Conservation (phyloP, 176 grass and related monocot species). For the Avena atlantica region DNA sequence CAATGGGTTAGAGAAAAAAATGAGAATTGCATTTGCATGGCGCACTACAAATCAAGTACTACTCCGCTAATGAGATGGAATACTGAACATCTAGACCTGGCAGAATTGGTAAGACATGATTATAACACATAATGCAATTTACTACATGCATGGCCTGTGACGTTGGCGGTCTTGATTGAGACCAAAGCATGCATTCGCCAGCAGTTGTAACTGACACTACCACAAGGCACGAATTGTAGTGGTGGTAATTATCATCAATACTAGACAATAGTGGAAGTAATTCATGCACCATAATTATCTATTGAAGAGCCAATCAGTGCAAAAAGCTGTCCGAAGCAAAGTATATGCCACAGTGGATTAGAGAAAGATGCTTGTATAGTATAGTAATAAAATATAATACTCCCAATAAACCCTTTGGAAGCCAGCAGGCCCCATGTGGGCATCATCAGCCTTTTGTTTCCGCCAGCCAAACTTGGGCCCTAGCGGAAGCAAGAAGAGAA, state of each 20-base stretch:
- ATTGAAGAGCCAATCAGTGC: neutral
- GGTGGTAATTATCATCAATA: too few species aligned
- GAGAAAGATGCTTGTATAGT: neutral
- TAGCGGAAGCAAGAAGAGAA: neutral
- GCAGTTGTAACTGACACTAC: neutral
- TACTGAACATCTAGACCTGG: too few species aligned
- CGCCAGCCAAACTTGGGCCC: slow-evolving; percentile 11
- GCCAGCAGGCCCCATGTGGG: slow-evolving; percentile 34
- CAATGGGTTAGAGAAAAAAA: neutral
- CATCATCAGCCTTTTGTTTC: slow-evolving; percentile 8
- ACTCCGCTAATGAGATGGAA: too few species aligned
- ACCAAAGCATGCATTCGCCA: neutral
- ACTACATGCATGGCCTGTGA: neutral
- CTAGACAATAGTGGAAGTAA: neutral
- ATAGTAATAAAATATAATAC: neutral
- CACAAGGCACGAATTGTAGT: too few species aligned
- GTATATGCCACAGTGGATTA: neutral
- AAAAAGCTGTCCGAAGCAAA: slow-evolving; percentile 25
- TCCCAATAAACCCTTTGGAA: neutral
- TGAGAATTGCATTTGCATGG: too few species aligned
- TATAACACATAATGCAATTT: neutral
- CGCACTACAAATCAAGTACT: too few species aligned
- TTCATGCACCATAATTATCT: neutral
- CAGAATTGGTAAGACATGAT: neutral
- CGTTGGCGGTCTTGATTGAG: too few species aligned